Evolutionary conservation across 2,329 filamentous ascomycete genomes (phyloP), one percentile per base, ranked within the genome.

Genomic region (Gnomoniopsis sp.): DNA sequence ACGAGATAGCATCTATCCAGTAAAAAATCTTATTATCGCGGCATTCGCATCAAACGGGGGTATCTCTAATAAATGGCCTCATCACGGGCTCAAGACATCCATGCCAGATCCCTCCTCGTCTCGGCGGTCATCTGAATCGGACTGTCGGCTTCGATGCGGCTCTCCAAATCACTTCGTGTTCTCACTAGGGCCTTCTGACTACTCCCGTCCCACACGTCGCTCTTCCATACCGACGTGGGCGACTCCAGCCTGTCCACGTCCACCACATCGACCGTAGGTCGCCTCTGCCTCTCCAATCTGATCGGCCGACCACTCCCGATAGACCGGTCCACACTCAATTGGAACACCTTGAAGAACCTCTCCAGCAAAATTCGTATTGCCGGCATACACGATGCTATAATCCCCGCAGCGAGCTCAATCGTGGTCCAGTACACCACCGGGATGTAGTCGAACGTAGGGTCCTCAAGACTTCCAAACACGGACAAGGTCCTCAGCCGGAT

Each of bases 371-470:
- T 63, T 8, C 62, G 52, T 19, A 63, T 26, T 12, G 59, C 53
- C 0, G 62, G 62, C 21, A 62, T 55, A 44, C 60, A 63, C 19
- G 60, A 53, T 6, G 43, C 60, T 19, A 62, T 53, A 21, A 63
- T 48, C 7, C 59, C 62, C 2, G 60, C 62, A 4, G 60, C 21
- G 21, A 63, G 60, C 52, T 63, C 62, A 10, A 60, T 48, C 14
- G 52, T 52, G 8, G 62, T 62, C 56, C 48, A 53, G 14, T 61
- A 61, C 14, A 59, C 56, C 12, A 61, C 34, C 23, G 56, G 59
- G 15, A 61, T 52, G 10, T 49, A 61, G 3, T 21, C 22, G 52
- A 49, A 61, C 14, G 52, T 53, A 12, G 56, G 56, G 17, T 61
- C 59, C 2, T n/a, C 3, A 15, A 54, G 49, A 14, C 19, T 38